Evolutionary conservation across 306 rosid species (phyloP).

Genomic region (Dicorynia guianensis): DNA sequence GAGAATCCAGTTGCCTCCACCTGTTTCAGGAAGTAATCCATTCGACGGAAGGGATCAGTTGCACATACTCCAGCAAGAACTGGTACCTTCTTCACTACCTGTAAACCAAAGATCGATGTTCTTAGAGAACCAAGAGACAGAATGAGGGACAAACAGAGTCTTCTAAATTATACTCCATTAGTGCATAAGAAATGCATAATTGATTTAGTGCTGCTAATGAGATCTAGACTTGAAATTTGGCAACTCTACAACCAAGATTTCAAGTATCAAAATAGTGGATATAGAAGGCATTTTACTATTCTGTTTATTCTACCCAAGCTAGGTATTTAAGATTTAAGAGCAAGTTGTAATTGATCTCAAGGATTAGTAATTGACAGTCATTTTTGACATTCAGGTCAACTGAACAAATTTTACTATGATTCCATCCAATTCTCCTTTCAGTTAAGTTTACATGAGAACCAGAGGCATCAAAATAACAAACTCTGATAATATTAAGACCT

Average conservation of each 20-base stretch:
- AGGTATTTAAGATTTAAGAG: conserved; percentile 11
- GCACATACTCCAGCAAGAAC: conserved; percentile 95
- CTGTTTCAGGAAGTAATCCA: conserved; percentile 89
- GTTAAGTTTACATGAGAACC: conserved; percentile 6
- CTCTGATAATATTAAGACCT: neutral
- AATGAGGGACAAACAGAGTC: conserved; percentile 12
- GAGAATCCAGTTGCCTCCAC: conserved; percentile 87
- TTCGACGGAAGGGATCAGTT: conserved; percentile 92
- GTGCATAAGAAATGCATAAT: neutral
- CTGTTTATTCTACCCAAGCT: neutral
- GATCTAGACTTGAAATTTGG: neutral
- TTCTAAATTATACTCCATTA: neutral
- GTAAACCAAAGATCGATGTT: conserved; percentile 41
- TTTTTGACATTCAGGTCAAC: conserved; percentile 14
- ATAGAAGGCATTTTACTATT: neutral
- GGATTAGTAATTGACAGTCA: neutral
- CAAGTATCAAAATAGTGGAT: neutral
- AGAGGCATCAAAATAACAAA: conserved; percentile 4
- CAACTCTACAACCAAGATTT: neutral
- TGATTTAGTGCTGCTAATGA: neutral
- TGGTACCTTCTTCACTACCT: conserved; percentile 85
- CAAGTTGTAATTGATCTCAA: conserved; percentile 20
- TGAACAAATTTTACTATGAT: neutral
- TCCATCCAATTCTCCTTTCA: neutral
- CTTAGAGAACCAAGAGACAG: conserved; percentile 13